phyloP scores from a whole-genome alignment of 805 yeast species.

The Lipomyces kockii region DNA sequence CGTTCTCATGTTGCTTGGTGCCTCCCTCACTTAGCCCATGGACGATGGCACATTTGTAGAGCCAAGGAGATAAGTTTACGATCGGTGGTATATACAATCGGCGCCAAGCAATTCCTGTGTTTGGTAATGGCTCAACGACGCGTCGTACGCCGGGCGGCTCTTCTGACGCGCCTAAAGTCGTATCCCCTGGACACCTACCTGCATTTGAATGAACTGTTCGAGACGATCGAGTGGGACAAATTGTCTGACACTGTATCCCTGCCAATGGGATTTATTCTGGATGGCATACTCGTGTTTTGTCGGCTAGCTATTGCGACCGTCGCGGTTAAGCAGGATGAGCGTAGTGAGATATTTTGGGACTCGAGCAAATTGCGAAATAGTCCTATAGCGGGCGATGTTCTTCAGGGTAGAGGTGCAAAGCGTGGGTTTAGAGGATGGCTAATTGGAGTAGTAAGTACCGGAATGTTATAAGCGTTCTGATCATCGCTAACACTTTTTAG shows the following conservation, averaged over 20 bases:
- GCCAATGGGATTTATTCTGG: conserved; percentile 27
- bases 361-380: conserved; percentile 16
- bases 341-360: conserved; percentile 16
- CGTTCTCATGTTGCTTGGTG: background rate
- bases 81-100: background rate
- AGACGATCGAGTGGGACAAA: conserved; percentile 31
- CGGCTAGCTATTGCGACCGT: conserved; percentile 18
- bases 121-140: conserved; percentile 13
- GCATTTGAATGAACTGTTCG: conserved; percentile 27
- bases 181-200: conserved; percentile 30
- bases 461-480: background rate
- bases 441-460: conserved; percentile 3
- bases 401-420: conserved; percentile 12
- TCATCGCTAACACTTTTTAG: conserved; percentile 10
- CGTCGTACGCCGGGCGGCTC: conserved; percentile 29
- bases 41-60: no score
- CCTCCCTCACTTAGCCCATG: no score
- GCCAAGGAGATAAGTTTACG: background rate
- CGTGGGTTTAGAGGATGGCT: conserved; percentile 10
- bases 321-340: background rate
- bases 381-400: conserved; percentile 22
- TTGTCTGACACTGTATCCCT: conserved; percentile 25
- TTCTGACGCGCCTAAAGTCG: conserved; percentile 28
- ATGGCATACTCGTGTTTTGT: conserved; percentile 21
- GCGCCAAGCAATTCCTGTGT: background rate